These are phyloP conservation scores for Salvia miltiorrhiza DNA, from an alignment of 257 asterid genomes.

Conservation along the genomic window DNA sequence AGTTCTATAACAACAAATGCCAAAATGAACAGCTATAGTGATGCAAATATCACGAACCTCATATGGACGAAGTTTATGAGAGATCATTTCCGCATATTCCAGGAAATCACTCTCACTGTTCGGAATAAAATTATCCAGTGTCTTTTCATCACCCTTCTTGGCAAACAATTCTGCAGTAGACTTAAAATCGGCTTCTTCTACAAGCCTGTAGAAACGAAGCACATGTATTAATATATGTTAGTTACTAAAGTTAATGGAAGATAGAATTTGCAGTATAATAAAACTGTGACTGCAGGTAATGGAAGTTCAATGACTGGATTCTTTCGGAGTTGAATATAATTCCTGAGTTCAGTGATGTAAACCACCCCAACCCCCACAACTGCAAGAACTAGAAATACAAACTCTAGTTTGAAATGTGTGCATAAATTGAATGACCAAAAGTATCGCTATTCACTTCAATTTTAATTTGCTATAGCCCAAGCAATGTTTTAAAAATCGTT, in stretches of 20 bases:
- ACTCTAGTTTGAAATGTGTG: not conserved
- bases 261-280: not conserved
- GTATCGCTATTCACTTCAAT: not conserved
- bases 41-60: slow-evolving; percentile 55
- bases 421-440: not conserved
- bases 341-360: not conserved
- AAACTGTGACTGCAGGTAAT: not conserved
- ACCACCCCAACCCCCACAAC: not conserved
- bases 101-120: slow-evolving; percentile 73
- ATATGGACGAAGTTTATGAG: slow-evolving; percentile 70
- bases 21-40: not conserved
- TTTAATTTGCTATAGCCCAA: too few species aligned
- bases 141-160: slow-evolving; percentile 65
- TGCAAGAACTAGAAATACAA: not conserved
- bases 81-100: slow-evolving; percentile 81
- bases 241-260: not conserved
- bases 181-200: slow-evolving; percentile 95
- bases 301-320: not conserved
- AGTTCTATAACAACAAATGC: not conserved
- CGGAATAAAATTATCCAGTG: slow-evolving; percentile 85
- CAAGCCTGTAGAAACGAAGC: slow-evolving; percentile 56
- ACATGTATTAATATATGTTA: not conserved
- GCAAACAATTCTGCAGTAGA: slow-evolving; percentile 81
- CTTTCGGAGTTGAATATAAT: not conserved
- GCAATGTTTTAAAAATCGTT: too few species aligned